phyloP scores from a whole-genome alignment of 352 stramenopile species.

The Pythium phragmiticola region DNA sequence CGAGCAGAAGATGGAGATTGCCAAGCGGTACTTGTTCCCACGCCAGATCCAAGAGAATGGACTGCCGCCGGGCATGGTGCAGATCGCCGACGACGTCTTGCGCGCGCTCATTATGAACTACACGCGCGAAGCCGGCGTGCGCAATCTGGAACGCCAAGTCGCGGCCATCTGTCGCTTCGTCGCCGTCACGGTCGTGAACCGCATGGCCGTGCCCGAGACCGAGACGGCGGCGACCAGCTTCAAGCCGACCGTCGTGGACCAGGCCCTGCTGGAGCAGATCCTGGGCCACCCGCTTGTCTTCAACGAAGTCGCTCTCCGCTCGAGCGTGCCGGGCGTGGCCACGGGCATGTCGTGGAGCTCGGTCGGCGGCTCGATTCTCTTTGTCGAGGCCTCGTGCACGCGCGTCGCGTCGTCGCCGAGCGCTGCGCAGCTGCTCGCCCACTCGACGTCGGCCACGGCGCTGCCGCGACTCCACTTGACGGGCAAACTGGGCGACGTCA shows the following conservation, averaged over 20 bases:
- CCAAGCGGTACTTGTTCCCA: constrained; percentile 70
- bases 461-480: constrained; percentile 58
- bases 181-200: constrained; percentile 64
- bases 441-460: constrained; percentile 22
- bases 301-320: constrained; percentile 73
- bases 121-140: constrained; percentile 86
- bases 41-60: constrained; percentile 79
- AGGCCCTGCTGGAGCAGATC: constrained; percentile 55
- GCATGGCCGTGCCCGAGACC: constrained; percentile 25
- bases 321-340: constrained; percentile 59
- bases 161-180: constrained; percentile 72
- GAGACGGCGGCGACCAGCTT: constrained; percentile 26
- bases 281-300: constrained; percentile 69
- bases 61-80: constrained; percentile 43
- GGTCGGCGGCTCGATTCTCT: constrained; percentile 76
- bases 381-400: constrained; percentile 84
- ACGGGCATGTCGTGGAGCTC: constrained; percentile 87
- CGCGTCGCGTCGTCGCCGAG: constrained; percentile 25
- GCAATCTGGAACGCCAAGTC: constrained; percentile 80
- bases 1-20: constrained; percentile 84
- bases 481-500: constrained; percentile 81
- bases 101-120: constrained; percentile 76
- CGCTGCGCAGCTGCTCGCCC: constrained; percentile 29
- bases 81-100: constrained; percentile 59
- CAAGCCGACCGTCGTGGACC: constrained; percentile 40